Evolutionary conservation across 1,284 basidiomycete genomes (phyloP), one percentile per base, ranked within the genome.

Genomic region (Irpex sp.): DNA sequence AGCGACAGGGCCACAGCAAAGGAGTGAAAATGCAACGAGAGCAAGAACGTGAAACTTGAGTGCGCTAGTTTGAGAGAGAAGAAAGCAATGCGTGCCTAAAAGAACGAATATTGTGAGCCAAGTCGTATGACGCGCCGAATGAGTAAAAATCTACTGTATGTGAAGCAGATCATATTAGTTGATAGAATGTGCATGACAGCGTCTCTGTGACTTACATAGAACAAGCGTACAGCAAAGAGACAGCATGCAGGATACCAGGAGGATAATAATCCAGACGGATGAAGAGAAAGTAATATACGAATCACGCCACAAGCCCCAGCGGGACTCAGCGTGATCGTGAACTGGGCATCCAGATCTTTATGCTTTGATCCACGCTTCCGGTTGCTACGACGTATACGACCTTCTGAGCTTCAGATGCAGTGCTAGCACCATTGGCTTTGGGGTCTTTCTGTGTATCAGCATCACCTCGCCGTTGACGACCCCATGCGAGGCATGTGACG

Each of bases 401-500:
- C 74, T 88, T 85, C 69, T 81, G 82, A 51, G 78, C 76, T 59
- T 83, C 83, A 51, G 77, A 57, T 63, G 76, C 57, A 66, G 73
- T 26, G 71, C 66, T 68, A 59, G 75, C 71, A 21, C 77, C 77
- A 73, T 80, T 72, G 65, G 70, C 62, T 64, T 80, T 80, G 5
- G 65, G 21, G 8, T 58, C 64, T 31, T 57, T 60, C 38, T 63
- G 51, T 13, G 34, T 8, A 37, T 31, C 38, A 19, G 60, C 36
- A 17, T 64, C 36, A 8, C 63, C 60, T 36, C 75, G 64, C 19
- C 54, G 21, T 44, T 89, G 85, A 54, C 91, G 80, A 6, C 92
- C 93, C 93, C 93, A 95, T 4, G 88, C 81, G 66, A 94, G 82
- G n/a, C 86, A 88, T 31, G 89, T 87, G 3, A 94, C 89, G 71